These are phyloP conservation scores for Candida sakaeoensis DNA, from an alignment of 805 yeast species.

Conservation along the genomic window DNA sequence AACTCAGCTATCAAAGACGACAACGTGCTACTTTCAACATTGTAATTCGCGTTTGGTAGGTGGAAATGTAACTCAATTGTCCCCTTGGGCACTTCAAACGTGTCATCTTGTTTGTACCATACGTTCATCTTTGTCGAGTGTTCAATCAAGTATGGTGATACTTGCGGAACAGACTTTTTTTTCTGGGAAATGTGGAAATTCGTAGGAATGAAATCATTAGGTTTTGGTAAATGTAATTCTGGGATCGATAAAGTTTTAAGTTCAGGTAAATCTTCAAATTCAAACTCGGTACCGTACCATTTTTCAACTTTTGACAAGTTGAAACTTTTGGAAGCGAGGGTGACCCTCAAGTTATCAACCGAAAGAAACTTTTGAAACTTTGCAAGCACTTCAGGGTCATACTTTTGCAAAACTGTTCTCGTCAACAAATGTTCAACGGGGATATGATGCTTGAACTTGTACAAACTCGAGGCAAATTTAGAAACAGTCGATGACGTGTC, in stretches of 20 bases:
- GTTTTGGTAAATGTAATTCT: slow-evolving; percentile 57
- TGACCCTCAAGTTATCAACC: slow-evolving; percentile 58
- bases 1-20: slow-evolving; percentile 66
- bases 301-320: slow-evolving; percentile 51
- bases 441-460: slow-evolving; percentile 42
- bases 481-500: slow-evolving; percentile 74
- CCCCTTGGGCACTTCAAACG: slow-evolving; percentile 86
- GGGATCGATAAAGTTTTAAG: slow-evolving; percentile 15
- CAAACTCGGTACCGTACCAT: slow-evolving; percentile 91
- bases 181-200: slow-evolving; percentile 57
- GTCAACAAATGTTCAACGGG: slow-evolving; percentile 67
- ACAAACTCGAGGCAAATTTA: slow-evolving; percentile 56
- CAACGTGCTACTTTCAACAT: slow-evolving; percentile 55
- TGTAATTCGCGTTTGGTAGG: slow-evolving; percentile 57
- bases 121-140: slow-evolving; percentile 50
- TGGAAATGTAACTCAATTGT: slow-evolving; percentile 61
- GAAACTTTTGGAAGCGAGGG: slow-evolving; percentile 51
- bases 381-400: slow-evolving; percentile 50
- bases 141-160: slow-evolving; percentile 60
- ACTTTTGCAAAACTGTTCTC: slow-evolving; percentile 52
- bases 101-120: slow-evolving; percentile 91
- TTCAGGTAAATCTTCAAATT: slow-evolving; percentile 42
- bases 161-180: slow-evolving; percentile 31
- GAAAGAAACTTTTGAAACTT: slow-evolving; percentile 48
- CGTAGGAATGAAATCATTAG: slow-evolving; percentile 80